Percentiles rank a stretch among this genome's conserved stretches.
Evolutionary conservation across 1,139 yeast genomes (phyloP).

Genomic region (Entelexis sorbosivorans): DNA sequence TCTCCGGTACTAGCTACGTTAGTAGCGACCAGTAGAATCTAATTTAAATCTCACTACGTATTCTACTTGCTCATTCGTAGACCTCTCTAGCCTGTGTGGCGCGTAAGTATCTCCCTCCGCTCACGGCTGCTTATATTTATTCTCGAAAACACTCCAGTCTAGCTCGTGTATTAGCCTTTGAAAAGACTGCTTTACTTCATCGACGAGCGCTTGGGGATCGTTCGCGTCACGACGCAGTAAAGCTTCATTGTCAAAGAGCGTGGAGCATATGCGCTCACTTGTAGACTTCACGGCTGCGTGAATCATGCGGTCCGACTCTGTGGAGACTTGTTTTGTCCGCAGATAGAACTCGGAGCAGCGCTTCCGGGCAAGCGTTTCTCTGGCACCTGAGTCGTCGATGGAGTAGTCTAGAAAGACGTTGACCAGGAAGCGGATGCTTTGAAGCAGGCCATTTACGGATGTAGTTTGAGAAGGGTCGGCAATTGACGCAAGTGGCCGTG

Average conservation of each 20-base stretch:
- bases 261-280: background rate
- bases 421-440: background rate
- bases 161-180: background rate
- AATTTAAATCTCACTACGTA: too few species aligned
- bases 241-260: background rate
- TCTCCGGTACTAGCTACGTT: too few species aligned
- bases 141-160: background rate
- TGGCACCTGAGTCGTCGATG: background rate
- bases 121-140: background rate
- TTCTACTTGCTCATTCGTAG: too few species aligned
- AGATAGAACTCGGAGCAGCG: background rate
- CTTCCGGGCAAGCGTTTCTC: background rate
- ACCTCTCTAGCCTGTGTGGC: too few species aligned
- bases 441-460: background rate
- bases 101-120: too few species aligned
- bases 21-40: too few species aligned
- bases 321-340: background rate
- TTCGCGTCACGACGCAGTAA: background rate
- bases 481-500: background rate
- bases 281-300: background rate
- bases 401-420: background rate
- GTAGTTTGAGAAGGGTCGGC: background rate
- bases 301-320: background rate
- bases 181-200: background rate
- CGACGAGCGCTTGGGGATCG: background rate